Evolutionary conservation across 306 rosid genomes (phyloP).

Genomic region (Castanea crenata): DNA sequence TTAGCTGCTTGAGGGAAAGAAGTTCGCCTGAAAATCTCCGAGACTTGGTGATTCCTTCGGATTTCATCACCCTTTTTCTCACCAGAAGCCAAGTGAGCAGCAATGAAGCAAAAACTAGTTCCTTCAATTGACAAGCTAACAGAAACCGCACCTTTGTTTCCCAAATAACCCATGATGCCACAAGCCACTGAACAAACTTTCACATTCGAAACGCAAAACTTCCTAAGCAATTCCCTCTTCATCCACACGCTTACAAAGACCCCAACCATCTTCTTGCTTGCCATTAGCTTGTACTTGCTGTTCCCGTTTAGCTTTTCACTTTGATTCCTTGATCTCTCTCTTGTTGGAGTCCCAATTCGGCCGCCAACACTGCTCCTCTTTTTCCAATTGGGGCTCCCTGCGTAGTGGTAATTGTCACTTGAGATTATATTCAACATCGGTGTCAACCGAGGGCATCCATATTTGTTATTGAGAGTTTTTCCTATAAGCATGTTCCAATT

Average conservation of each 20-base stretch:
- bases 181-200: slow-evolving; percentile 88
- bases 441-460: slow-evolving; percentile 55
- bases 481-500: slow-evolving; percentile 83
- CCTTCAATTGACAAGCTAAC: slow-evolving; percentile 91
- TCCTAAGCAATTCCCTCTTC: slow-evolving; percentile 51
- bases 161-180: slow-evolving; percentile 95
- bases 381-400: slow-evolving; percentile 14
- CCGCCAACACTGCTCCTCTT: slow-evolving; percentile 17
- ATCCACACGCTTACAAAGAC: slow-evolving; percentile 87
- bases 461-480: slow-evolving; percentile 52
- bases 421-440: slow-evolving; percentile 39
- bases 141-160: slow-evolving; percentile 89
- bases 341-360: slow-evolving; percentile 12
- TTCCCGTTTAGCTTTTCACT: slow-evolving; percentile 15
- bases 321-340: slow-evolving; percentile 17
- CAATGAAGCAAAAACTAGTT: slow-evolving; percentile 85
- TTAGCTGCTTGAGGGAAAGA: slow-evolving; percentile 47
- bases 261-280: slow-evolving; percentile 97
- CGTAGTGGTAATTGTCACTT: slow-evolving; percentile 28
- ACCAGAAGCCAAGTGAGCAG: slow-evolving; percentile 85
- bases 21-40: slow-evolving; percentile 75
- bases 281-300: slow-evolving; percentile 52
- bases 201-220: slow-evolving; percentile 60
- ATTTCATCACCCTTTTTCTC: slow-evolving; percentile 87
- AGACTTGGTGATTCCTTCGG: slow-evolving; percentile 72